phyloP scores from a whole-genome alignment of 805 yeast species.

The Clavispora phyllophila region DNA sequence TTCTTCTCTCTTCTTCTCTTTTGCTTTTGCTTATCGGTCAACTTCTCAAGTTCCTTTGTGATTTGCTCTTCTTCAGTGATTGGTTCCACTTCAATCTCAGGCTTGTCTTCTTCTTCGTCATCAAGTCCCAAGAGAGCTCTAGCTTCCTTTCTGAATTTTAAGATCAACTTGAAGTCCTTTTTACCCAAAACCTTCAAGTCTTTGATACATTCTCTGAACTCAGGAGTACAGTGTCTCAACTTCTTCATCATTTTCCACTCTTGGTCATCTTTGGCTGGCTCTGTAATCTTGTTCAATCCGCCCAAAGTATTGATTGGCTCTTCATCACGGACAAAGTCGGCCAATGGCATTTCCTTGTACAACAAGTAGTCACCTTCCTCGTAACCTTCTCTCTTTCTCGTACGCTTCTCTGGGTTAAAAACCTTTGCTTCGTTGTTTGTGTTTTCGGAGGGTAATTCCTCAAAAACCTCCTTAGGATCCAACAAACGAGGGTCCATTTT shows the following conservation, averaged over 20 bases:
- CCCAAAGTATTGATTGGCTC: conserved; percentile 86
- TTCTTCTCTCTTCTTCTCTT: conserved; percentile 77
- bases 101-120: conserved; percentile 46
- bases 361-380: conserved; percentile 83
- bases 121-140: conserved; percentile 71
- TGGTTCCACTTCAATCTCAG: conserved; percentile 59
- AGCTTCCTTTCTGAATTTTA: conserved; percentile 86
- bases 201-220: conserved; percentile 75
- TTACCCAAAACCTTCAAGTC: conserved; percentile 93
- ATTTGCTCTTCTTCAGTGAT: conserved; percentile 86
- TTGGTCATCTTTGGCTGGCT: conserved; percentile 48
- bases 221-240: conserved; percentile 72
- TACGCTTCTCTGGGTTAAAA: conserved; percentile 89
- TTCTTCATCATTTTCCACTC: conserved; percentile 71
- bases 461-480: conserved; percentile 91
- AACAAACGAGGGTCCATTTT: conserved; percentile 87
- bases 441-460: conserved; percentile 69
- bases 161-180: conserved; percentile 80
- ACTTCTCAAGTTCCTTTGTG: conserved; percentile 73
- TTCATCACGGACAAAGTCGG: conserved; percentile 77
- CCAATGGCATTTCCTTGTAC: conserved; percentile 64
- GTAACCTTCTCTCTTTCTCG: conserved; percentile 91
- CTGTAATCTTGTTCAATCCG: conserved; percentile 58
- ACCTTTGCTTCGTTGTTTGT: conserved; percentile 83
- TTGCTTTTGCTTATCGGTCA: conserved; percentile 65